Conservation (phyloP, 257 asterid genomes). For the Leptodermis oblonga region DNA sequence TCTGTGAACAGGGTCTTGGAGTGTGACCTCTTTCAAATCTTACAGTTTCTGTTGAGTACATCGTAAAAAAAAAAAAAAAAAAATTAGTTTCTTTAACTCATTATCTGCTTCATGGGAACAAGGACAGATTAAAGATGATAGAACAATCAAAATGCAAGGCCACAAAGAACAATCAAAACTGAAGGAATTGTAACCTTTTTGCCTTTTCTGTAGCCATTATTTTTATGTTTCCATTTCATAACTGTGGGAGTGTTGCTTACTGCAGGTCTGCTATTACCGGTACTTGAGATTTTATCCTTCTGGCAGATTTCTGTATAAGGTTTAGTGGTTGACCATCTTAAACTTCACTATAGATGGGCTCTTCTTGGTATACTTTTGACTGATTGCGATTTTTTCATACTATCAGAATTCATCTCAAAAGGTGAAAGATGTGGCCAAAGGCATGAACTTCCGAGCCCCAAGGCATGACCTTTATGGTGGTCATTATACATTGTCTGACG, state of each 20-base stretch:
- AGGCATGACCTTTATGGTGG: slow-evolving; percentile 67
- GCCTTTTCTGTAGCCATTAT: neutral
- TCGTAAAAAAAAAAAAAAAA: neutral
- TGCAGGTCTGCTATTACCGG: slow-evolving; percentile 94
- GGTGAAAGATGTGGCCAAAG: slow-evolving; percentile 72
- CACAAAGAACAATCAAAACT: neutral
- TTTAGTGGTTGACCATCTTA: slow-evolving; percentile 22
- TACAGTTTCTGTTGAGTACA: neutral
- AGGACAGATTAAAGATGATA: neutral
- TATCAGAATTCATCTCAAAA: slow-evolving; percentile 80
- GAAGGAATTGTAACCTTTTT: neutral
- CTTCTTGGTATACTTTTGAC: slow-evolving; percentile 11
- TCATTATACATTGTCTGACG: slow-evolving; percentile 74
- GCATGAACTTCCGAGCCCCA: slow-evolving; percentile 71
- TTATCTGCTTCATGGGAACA: neutral
- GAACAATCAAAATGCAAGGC: neutral
- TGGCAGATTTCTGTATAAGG: slow-evolving; percentile 95
- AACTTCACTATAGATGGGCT: slow-evolving; percentile 3
- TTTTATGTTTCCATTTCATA: neutral
- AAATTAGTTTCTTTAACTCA: neutral
- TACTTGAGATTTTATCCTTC: slow-evolving; percentile 91
- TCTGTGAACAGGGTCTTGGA: neutral
- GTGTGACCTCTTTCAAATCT: neutral
- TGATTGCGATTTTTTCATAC: slow-evolving; percentile 6
- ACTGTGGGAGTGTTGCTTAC: slow-evolving; percentile 16